Conservation (phyloP, 1,284 basidiomycete species). For the Macrocybe sp. region DNA sequence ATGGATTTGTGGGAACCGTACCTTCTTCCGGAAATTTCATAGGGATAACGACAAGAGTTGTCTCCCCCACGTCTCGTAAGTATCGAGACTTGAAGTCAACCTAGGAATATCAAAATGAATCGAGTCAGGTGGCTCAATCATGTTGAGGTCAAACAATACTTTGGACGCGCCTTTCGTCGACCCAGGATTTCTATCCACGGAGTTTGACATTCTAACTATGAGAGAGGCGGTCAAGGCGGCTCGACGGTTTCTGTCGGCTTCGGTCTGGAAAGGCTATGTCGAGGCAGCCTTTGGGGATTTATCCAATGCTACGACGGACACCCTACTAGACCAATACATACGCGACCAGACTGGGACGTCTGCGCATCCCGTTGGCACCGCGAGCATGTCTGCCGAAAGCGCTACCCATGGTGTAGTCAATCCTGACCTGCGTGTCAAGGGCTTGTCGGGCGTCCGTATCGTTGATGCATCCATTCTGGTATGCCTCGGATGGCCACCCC, state of each 20-base stretch:
- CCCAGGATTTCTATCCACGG: slow-evolving; percentile 24
- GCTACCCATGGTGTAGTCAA: slow-evolving; percentile 19
- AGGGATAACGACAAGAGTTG: slow-evolving; percentile 9
- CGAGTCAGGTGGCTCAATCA: slow-evolving; percentile 28
- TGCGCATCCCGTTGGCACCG: slow-evolving; percentile 20
- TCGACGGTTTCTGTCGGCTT: slow-evolving; percentile 23
- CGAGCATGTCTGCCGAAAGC: slow-evolving; percentile 19
- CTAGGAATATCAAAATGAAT: neutral
- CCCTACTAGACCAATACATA: slow-evolving; percentile 18
- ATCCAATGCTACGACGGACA: slow-evolving; percentile 11
- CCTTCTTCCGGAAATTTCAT: slow-evolving; percentile 10
- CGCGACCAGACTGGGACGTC: slow-evolving; percentile 8
- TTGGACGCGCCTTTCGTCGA: slow-evolving; percentile 34
- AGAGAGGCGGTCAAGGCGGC: slow-evolving; percentile 26
- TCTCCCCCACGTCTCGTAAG: slow-evolving; percentile 11
- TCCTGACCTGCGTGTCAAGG: slow-evolving; percentile 37
- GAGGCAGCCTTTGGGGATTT: slow-evolving; percentile 13
- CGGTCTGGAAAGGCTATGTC: slow-evolving; percentile 29
- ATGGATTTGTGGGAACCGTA: slow-evolving; percentile 10
- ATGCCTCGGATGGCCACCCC: neutral
- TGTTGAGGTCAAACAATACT: slow-evolving; percentile 25
- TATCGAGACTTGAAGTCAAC: neutral
- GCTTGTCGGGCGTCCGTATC: slow-evolving; percentile 30
- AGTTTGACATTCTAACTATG: slow-evolving; percentile 29
- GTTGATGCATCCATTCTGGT: slow-evolving; percentile 33